These are phyloP conservation scores for Oxytropis ochrocephala DNA, from an alignment of 306 rosid genomes.

Conservation along the genomic window DNA sequence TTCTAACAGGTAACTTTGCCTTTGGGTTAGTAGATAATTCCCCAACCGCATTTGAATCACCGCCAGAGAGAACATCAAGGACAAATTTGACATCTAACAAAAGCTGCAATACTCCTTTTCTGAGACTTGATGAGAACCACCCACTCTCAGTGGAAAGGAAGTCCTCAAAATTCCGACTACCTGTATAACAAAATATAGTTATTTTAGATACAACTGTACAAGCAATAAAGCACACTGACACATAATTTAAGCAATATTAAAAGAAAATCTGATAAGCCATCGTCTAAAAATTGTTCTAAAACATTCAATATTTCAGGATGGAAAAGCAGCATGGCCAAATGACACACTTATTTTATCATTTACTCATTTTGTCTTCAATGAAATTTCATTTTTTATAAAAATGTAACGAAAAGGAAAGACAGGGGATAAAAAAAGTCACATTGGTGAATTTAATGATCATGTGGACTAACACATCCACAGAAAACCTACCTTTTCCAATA, in stretches of 20 bases:
- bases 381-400: background rate
- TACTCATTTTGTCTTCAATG: background rate
- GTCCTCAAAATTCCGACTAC: slow-evolving; percentile 58
- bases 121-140: slow-evolving; percentile 60
- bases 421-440: background rate
- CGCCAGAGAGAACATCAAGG: slow-evolving; percentile 85
- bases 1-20: slow-evolving; percentile 45
- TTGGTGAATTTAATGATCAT: background rate
- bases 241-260: background rate
- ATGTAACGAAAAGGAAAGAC: background rate
- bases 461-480: slow-evolving; percentile 6
- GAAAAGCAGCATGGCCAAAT: background rate
- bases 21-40: slow-evolving; percentile 39
- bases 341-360: background rate
- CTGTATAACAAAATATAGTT: slow-evolving; percentile 37
- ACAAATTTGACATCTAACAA: slow-evolving; percentile 84
- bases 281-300: background rate
- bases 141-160: slow-evolving; percentile 56
- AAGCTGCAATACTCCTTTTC: slow-evolving; percentile 89
- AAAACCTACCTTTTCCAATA: slow-evolving; percentile 69
- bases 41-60: slow-evolving; percentile 50
- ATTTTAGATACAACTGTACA: slow-evolving; percentile 6
- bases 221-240: background rate
- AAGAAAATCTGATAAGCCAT: background rate
- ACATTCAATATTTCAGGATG: background rate